Conservation (phyloP, 163 green algal genomes). For the Prototheca cutis region DNA sequence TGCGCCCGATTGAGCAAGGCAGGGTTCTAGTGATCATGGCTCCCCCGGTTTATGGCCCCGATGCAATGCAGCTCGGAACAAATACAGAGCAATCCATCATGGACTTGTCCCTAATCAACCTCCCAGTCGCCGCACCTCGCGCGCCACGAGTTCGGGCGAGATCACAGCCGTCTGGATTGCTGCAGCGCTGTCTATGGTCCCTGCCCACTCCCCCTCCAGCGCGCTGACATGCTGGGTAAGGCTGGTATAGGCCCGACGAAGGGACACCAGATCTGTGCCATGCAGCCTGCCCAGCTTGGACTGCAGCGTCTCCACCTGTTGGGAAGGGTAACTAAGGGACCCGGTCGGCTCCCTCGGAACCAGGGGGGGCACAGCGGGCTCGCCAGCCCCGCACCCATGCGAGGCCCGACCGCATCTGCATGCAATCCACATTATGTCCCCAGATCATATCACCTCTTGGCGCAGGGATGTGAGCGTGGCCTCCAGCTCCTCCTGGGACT, state of each 20-base stretch:
- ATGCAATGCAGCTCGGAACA: too few relatives aligned
- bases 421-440: background rate
- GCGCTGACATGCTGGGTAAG: background rate
- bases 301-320: background rate
- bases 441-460: background rate
- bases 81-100: too few relatives aligned
- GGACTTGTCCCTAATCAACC: too few relatives aligned
- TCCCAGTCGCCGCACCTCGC: background rate
- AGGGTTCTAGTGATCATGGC: too few relatives aligned
- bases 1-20: too few relatives aligned
- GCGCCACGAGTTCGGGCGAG: background rate
- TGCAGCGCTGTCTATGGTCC: background rate
- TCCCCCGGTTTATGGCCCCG: too few relatives aligned
- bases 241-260: background rate
- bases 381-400: too few relatives aligned
- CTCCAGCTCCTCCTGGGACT: background rate
- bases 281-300: background rate
- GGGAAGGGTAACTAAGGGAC: too few relatives aligned
- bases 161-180: background rate
- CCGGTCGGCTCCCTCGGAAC: too few relatives aligned
- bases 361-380: too few relatives aligned
- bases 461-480: background rate
- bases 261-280: background rate
- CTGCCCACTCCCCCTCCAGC: constrained; percentile 1
- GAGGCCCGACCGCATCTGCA: too few relatives aligned